Evolutionary conservation across 495 filamentous ascomycete species (phyloP).

Genomic region (Talaromyces ruber): DNA sequence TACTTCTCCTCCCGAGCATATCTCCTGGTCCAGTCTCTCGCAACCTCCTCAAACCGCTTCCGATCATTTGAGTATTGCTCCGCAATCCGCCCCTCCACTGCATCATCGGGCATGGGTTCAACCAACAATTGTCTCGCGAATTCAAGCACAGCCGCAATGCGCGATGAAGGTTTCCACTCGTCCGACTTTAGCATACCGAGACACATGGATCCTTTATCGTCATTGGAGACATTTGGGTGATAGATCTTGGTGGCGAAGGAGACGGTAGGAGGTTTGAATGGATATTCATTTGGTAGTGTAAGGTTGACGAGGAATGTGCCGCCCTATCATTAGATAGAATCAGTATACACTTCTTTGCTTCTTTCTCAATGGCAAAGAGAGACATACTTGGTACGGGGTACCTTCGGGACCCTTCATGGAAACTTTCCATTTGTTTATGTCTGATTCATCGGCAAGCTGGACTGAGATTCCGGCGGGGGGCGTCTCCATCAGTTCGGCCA

Average conservation of each 20-base stretch:
- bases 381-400: constrained; percentile 60
- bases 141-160: constrained; percentile 67
- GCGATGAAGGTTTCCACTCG: constrained; percentile 88
- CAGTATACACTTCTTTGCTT: background rate
- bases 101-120: constrained; percentile 92
- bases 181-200: constrained; percentile 79
- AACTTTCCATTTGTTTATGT: constrained; percentile 81
- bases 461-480: constrained; percentile 62
- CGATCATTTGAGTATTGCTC: constrained; percentile 72
- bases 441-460: constrained; percentile 54
- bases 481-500: constrained; percentile 53
- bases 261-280: constrained; percentile 85
- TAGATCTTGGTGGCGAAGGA: constrained; percentile 93
- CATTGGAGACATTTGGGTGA: constrained; percentile 96
- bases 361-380: background rate
- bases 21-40: constrained; percentile 68
- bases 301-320: constrained; percentile 74
- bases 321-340: constrained; percentile 34
- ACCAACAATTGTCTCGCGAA: constrained; percentile 69
- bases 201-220: constrained; percentile 87
- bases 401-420: constrained; percentile 64
- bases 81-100: constrained; percentile 79
- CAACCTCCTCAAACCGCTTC: constrained; percentile 73
- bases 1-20: constrained; percentile 50
- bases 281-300: constrained; percentile 76